Conservation (phyloP, 2,329 filamentous ascomycete genomes). For the Bipolaris oryzae region DNA sequence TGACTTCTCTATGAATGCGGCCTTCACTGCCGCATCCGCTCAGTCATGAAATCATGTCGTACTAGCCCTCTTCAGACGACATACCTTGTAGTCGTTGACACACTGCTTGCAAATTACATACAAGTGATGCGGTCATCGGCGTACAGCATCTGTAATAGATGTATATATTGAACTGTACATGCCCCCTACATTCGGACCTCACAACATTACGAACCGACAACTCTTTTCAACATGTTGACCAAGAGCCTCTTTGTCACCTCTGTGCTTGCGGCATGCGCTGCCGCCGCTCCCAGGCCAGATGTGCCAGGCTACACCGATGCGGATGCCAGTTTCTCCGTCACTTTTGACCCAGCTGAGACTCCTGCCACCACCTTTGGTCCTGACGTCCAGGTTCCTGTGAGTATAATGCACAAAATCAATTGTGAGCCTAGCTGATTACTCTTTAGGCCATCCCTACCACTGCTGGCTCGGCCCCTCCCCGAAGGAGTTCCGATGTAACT, state of each 20-base stretch:
- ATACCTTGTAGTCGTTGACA: constrained; percentile 30
- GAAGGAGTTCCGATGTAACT: constrained; percentile 57
- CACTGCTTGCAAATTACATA: constrained; percentile 14
- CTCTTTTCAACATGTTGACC: constrained; percentile 45
- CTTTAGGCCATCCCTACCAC: constrained; percentile 28
- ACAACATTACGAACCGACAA: constrained; percentile 16
- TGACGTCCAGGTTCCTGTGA: constrained; percentile 52
- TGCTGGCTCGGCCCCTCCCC: constrained; percentile 49
- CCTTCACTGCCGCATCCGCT: constrained; percentile 31
- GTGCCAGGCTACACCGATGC: constrained; percentile 54
- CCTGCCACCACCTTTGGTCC: constrained; percentile 53
- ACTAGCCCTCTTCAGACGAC: constrained; percentile 13
- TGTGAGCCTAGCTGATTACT: background rate
- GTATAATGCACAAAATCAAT: constrained; percentile 15
- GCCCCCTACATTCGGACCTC: background rate
- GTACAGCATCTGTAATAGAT: background rate
- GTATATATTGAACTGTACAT: constrained; percentile 21
- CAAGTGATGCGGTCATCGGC: constrained; percentile 16
- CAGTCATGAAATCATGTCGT: constrained; percentile 47
- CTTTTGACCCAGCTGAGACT: constrained; percentile 38
- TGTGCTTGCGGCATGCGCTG: constrained; percentile 45
- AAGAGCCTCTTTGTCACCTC: constrained; percentile 43
- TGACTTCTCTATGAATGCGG: constrained; percentile 25
- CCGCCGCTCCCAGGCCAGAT: constrained; percentile 39
- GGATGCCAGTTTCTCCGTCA: constrained; percentile 51